phyloP scores from a whole-genome alignment of 2,329 filamentous ascomycete genomes.

The Ilyonectria robusta region DNA sequence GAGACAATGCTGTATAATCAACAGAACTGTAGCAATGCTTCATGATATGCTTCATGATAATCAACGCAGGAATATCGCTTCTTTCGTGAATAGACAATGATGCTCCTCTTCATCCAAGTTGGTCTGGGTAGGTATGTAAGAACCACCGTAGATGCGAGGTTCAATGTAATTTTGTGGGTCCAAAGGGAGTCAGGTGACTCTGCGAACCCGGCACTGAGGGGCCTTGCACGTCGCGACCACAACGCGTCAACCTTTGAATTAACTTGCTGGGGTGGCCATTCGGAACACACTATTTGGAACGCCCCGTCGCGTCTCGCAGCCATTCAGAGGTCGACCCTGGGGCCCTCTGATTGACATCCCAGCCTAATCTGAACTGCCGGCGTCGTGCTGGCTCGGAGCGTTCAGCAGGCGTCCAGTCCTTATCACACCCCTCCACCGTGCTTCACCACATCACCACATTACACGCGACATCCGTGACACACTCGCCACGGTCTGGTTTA shows the following conservation, averaged over 20 bases:
- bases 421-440: conserved; percentile 15
- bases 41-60: conserved; percentile 8
- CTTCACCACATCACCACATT: background rate
- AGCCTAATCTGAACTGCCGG: background rate
- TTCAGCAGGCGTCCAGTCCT: conserved; percentile 4
- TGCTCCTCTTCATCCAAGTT: background rate
- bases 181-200: conserved; percentile 35
- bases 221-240: conserved; percentile 34
- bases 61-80: background rate
- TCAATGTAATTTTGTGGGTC: conserved; percentile 1
- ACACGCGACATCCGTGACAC: background rate
- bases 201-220: conserved; percentile 33
- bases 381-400: background rate
- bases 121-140: too few species aligned
- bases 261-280: conserved; percentile 28
- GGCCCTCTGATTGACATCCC: conserved; percentile 18
- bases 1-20: background rate
- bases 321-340: conserved; percentile 23
- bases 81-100: background rate
- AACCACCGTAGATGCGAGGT: background rate
- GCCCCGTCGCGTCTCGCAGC: conserved; percentile 36
- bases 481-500: conserved; percentile 46
- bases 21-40: background rate
- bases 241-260: conserved; percentile 37
- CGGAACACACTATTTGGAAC: conserved; percentile 15